phyloP scores from a whole-genome alignment of 345 rosid genomes.

The Corymbia maculata region DNA sequence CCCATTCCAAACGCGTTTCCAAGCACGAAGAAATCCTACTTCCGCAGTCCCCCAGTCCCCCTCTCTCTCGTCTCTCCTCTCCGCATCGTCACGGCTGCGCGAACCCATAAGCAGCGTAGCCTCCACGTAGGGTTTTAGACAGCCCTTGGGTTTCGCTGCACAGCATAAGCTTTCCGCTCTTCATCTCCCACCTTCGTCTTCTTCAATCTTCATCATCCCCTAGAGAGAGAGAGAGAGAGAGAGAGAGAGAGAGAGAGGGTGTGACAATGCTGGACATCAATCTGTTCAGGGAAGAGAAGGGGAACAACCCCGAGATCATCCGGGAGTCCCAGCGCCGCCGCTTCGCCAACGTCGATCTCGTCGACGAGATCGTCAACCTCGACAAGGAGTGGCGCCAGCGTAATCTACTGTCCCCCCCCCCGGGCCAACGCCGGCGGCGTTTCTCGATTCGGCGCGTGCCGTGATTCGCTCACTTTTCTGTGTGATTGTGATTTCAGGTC shows the following conservation, averaged over 20 bases:
- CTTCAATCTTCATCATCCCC: neutral
- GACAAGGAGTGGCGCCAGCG: constrained; percentile 83
- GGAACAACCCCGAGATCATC: constrained; percentile 60
- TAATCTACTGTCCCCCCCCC: neutral
- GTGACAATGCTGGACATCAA: constrained; percentile 67
- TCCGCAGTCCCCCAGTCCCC: neutral
- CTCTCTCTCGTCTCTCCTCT: neutral
- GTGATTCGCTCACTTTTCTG: neutral
- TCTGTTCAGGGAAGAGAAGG: constrained; percentile 66
- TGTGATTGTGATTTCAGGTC: constrained; percentile 27
- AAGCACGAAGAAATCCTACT: neutral
- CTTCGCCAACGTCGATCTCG: constrained; percentile 45
- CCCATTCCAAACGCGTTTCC: neutral
- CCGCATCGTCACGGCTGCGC: neutral
- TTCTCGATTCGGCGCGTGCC: neutral
- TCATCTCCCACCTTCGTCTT: neutral
- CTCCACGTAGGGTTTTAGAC: neutral
- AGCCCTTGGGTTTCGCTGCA: neutral
- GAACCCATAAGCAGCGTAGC: neutral
- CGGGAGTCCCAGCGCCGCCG: constrained; percentile 78
- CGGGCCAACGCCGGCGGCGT: too few species aligned
- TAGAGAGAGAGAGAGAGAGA: neutral
- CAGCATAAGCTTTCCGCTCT: neutral
- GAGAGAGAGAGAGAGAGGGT: neutral
- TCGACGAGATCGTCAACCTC: constrained; percentile 61